Evolutionary conservation across 805 yeast genomes (phyloP), one percentile per base, ranked within the genome.

Genomic region (Cyberlindnera xylosilytica): DNA sequence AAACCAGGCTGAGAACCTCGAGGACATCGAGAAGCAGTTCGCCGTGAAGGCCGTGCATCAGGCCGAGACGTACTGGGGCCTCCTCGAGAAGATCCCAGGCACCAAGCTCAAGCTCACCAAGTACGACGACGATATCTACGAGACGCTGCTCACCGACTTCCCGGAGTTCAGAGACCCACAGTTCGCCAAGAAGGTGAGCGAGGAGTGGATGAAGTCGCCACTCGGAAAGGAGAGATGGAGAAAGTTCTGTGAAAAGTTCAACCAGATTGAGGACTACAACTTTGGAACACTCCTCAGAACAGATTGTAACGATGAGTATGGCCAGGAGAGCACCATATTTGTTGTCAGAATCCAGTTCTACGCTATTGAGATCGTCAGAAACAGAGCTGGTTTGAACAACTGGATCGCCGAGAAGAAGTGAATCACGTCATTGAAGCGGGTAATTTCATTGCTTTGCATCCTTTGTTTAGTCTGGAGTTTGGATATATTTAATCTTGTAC

Each of bases 31-130:
- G 67, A 88, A 81, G 74, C 98, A 93, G 70, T 93, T 93, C 60
- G 98, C 99, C 32, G 99, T 93, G 46, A 87, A 85, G 66, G 99
- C 98, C 5, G 99, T 93, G 15, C 81, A 78, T 65, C 98, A 93
- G 64, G 93, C 96, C 45, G 95, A 88, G 60, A 83, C 96, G 1
- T 93, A 91, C 75, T 93, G 97, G 96, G 73, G 74, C 36, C 65
- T 93, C 45, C 67, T 93, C 42, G 75, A 76, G 44, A 78, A 79
- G 53, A 69, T 89, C 43, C 81, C 83, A 47, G 97, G 95, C n/a
- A 76, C 93, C 33, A 78, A 76, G 53, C 72, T 91, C 50, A 84
- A 79, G 61, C 70, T 86, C 47, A 84, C 93, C 38, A 73, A 77
- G 57, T 74, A 68, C 50, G 95, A 86, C 61, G 83, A 83, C 54